Evolutionary conservation across 306 rosid species (phyloP), one percentile per base, ranked within the genome.

Genomic region (Mimosa bimucronata): DNA sequence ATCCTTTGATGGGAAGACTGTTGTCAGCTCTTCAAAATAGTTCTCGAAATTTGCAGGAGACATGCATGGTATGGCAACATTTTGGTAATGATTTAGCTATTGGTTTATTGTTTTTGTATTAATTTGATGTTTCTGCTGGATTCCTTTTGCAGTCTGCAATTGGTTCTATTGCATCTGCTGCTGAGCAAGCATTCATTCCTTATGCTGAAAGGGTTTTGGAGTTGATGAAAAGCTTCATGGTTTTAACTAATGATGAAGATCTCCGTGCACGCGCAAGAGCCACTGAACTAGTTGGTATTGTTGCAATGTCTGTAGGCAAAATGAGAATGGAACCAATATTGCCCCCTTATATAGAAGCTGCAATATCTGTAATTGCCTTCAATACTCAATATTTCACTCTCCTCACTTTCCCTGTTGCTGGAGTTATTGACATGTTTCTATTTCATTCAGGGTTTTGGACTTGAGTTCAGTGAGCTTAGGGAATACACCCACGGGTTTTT

Each of bases 401-500:
- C 61, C 9, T 50, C 42, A 75, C 77, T 55, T 78, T 71, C 53
- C 42, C 52, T 70, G 66, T 28, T 62, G 66, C 65, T 81, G 79
- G 77, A 73, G 21, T 75, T 50, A 66, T 67, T 92, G 30, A 85
- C 60, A 57, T 60, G 71, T 61, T 75, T 44, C 18, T 83, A 67
- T 74, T 81, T 70, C 80, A 76, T 77, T 79, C 79, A 96, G 99
- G 99, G 99, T 73, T 96, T 93, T 85, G 89, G 92, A 66, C 84
- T 96, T 80, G 99, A 93, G 75, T 96, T 75, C 62, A 96, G 99
- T 80, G 98, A 96, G 84, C 94, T 96, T 75, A 92, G 99, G 58
- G 99, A 96, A 93, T 96, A 93, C 86, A 93, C 97, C 41, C 98
- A 96, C 80, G 99, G 99, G 61, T 96, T 93, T 88, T 96, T 96